These are phyloP conservation scores for Keithomyces neogunnii DNA, from an alignment of 2,329 filamentous ascomycete genomes.

Conservation along the genomic window DNA sequence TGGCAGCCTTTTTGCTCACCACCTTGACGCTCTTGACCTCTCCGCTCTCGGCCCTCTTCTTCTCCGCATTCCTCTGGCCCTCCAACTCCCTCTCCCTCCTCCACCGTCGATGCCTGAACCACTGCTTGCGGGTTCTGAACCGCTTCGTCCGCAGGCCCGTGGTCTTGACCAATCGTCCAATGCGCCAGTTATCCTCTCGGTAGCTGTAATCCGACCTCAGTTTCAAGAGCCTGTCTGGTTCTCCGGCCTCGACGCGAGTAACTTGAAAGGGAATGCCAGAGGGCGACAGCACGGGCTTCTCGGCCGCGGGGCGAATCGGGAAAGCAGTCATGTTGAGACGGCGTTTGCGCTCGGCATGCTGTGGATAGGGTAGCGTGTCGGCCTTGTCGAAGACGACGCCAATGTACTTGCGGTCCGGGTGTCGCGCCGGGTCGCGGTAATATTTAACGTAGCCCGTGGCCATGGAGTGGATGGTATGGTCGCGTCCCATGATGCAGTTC, in stretches of 20 bases:
- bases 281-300: conserved; percentile 33
- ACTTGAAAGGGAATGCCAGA: conserved; percentile 42
- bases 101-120: conserved; percentile 36
- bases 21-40: conserved; percentile 22
- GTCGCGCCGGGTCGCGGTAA: conserved; percentile 77
- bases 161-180: conserved; percentile 45
- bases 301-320: conserved; percentile 30
- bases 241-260: conserved; percentile 30
- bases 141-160: conserved; percentile 41
- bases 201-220: conserved; percentile 49
- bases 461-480: conserved; percentile 89
- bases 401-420: conserved; percentile 89
- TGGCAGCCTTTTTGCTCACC: conserved; percentile 25
- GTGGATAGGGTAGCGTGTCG: conserved; percentile 69
- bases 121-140: conserved; percentile 41
- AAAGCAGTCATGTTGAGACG: conserved; percentile 63
- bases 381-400: conserved; percentile 81
- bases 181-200: conserved; percentile 51
- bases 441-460: conserved; percentile 89
- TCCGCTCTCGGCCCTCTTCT: conserved; percentile 23
- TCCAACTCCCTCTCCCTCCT: conserved; percentile 32
- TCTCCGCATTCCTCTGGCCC: conserved; percentile 30
- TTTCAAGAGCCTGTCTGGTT: conserved; percentile 39
- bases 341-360: conserved; percentile 64
- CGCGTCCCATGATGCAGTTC: conserved; percentile 88